Evolutionary conservation across 169 alveolate genomes (phyloP).

Genomic region (Plasmodium falciparum): DNA sequence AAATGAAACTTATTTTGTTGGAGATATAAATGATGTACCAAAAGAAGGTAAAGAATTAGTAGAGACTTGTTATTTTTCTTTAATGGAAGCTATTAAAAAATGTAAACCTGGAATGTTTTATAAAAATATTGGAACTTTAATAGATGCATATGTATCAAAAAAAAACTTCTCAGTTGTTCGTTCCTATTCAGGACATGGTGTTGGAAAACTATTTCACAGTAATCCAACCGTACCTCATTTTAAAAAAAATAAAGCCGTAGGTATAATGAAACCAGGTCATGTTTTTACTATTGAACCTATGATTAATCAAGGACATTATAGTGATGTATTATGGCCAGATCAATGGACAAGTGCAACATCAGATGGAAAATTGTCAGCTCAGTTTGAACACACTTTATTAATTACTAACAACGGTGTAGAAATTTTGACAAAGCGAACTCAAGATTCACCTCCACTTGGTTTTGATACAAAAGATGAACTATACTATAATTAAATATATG

Average conservation of each 20-base stretch:
- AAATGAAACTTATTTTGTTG: constrained; percentile 97
- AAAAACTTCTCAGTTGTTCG: constrained; percentile 89
- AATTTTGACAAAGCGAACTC: constrained; percentile 93
- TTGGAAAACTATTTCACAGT: constrained; percentile 97
- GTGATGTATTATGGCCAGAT: constrained; percentile 98
- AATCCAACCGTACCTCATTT: constrained; percentile 98
- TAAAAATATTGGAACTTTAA: constrained; percentile 96
- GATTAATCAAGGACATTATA: constrained; percentile 97
- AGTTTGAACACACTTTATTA: constrained; percentile 98
- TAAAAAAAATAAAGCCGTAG: constrained; percentile 98
- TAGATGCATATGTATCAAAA: constrained; percentile 89
- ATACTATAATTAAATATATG: not conserved
- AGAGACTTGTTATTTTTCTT: constrained; percentile 91
- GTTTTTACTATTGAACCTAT: constrained; percentile 99
- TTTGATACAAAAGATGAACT: constrained; percentile 80
- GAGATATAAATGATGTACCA: constrained; percentile 93
- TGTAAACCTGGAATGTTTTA: constrained; percentile 98
- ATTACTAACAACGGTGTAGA: constrained; percentile 97
- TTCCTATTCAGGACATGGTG: constrained; percentile 99
- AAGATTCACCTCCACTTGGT: constrained; percentile 94
- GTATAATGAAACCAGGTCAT: constrained; percentile 96
- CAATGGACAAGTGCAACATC: constrained; percentile 98
- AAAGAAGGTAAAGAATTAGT: constrained; percentile 90
- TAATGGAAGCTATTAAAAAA: constrained; percentile 90
- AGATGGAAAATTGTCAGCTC: constrained; percentile 96